Conservation (phyloP, 208 protist genomes). For the Porcisia deanei region DNA sequence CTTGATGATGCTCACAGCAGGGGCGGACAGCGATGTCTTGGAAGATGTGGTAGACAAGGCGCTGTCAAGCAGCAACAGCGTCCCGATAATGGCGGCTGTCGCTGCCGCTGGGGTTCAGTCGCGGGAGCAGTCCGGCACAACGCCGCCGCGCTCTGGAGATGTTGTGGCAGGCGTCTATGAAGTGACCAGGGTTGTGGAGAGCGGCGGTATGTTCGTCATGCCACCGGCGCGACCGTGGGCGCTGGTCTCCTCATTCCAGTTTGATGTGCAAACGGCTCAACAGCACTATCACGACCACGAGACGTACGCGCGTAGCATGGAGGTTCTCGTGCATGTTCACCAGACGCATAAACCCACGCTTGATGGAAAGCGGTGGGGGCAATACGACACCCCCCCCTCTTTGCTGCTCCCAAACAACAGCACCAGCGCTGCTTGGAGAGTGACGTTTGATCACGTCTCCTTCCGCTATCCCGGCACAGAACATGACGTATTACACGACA, state of each 20-base stretch:
- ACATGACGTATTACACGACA: conserved; percentile 41
- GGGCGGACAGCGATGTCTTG: neutral
- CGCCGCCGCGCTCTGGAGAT: neutral
- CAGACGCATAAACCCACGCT: conserved; percentile 3
- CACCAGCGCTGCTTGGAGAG: conserved; percentile 34
- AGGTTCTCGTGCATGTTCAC: conserved; percentile 11
- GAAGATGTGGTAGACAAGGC: conserved; percentile 11
- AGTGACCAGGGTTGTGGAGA: conserved; percentile 21
- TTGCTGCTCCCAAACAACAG: neutral
- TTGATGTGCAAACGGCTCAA: conserved; percentile 21
- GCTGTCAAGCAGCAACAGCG: neutral
- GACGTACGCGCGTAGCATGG: conserved; percentile 15
- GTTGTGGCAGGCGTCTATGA: conserved; percentile 13
- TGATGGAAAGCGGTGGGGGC: conserved; percentile 6
- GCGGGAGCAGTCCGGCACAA: neutral
- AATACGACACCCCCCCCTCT: neutral
- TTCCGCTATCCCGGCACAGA: conserved; percentile 59
- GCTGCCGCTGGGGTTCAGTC: neutral
- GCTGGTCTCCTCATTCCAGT: conserved; percentile 20
- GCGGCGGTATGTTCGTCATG: conserved; percentile 12
- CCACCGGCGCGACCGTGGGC: conserved; percentile 17
- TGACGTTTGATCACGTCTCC: conserved; percentile 66
- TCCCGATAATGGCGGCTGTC: conserved; percentile 16
- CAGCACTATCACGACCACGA: conserved; percentile 20
- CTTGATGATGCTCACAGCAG: neutral